A percentile compares a stretch with the other conserved stretches of the same genome.
Evolutionary conservation across 192 early-diverging fungal genomes (phyloP).

Genomic region (Gigaspora rosea): DNA sequence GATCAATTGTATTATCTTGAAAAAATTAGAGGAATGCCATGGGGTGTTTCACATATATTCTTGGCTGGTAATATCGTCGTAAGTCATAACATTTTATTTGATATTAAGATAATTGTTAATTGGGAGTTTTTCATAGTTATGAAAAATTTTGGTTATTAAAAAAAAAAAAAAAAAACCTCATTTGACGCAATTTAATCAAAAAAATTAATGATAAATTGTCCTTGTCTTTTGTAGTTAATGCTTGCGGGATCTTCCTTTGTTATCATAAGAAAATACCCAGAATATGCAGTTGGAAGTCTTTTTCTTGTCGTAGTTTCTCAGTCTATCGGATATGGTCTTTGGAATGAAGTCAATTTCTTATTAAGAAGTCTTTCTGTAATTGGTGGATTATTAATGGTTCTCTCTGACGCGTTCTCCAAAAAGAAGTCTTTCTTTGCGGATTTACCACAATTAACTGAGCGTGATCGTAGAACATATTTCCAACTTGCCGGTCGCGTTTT

Average conservation of each 20-base stretch:
- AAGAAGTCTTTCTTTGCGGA: constrained; percentile 84
- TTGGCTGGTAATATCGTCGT: constrained; percentile 78
- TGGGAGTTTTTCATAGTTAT: no score
- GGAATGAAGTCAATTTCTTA: constrained; percentile 89
- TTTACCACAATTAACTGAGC: constrained; percentile 82
- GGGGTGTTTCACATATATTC: constrained; percentile 83
- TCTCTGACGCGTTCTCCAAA: constrained; percentile 76
- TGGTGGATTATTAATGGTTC: constrained; percentile 92
- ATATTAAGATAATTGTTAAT: background rate
- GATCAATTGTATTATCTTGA: constrained; percentile 89
- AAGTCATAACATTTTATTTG: constrained; percentile 34
- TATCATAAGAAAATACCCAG: constrained; percentile 78
- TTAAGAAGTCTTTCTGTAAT: constrained; percentile 91
- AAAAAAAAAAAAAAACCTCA: no score
- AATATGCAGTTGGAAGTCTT: constrained; percentile 81
- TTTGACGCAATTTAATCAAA: no score
- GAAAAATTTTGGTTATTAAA: no score
- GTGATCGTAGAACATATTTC: constrained; percentile 85
- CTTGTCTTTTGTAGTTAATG: constrained; percentile 60
- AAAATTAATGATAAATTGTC: no score
- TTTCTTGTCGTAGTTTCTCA: constrained; percentile 83
- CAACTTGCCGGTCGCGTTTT: constrained; percentile 90
- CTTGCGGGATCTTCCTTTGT: constrained; percentile 80
- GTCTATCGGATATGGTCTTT: constrained; percentile 91
- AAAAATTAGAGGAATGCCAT: constrained; percentile 77